phyloP scores from a whole-genome alignment of 139 green algal species.

The Asterochloris erici region DNA sequence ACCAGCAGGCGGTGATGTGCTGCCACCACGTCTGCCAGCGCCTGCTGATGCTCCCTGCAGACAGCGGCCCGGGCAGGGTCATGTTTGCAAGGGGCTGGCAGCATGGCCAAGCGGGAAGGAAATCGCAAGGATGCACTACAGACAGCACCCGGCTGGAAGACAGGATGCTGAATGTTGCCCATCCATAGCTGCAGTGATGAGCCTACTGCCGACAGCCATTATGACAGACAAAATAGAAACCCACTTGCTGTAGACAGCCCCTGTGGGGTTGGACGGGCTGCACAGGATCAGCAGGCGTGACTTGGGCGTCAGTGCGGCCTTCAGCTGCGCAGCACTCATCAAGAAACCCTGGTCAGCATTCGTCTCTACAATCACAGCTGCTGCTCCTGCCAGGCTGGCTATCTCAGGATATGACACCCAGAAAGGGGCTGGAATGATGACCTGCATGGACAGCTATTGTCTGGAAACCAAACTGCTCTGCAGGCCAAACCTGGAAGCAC shows the following conservation, averaged over 20 bases:
- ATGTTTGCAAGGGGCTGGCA: background rate
- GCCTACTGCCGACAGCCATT: background rate
- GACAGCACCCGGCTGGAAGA: background rate
- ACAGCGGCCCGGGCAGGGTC: background rate
- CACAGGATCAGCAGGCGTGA: conserved; percentile 95
- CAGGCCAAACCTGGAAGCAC: background rate
- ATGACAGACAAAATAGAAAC: background rate
- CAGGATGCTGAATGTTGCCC: background rate
- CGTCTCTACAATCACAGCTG: conserved; percentile 76
- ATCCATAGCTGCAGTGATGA: background rate
- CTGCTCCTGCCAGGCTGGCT: conserved; percentile 75
- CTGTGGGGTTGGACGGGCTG: conserved; percentile 94
- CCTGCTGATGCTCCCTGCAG: background rate
- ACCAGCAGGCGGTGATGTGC: conserved; percentile 90
- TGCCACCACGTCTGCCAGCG: conserved; percentile 76
- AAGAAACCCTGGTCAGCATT: conserved; percentile 71
- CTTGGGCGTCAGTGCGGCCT: conserved; percentile 63
- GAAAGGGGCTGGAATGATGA: conserved; percentile 94
- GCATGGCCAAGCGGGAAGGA: no score
- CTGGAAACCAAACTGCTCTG: background rate
- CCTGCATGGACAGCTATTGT: conserved; percentile 33
- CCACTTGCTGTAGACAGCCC: conserved; percentile 76
- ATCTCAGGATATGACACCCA: conserved; percentile 99
- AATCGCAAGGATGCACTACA: no score
- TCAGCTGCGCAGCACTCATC: conserved; percentile 71